A percentile compares a stretch with the other conserved stretches of the same genome.
Conservation (phyloP, 805 yeast genomes). For the Scheffersomyces amazonensis region DNA sequence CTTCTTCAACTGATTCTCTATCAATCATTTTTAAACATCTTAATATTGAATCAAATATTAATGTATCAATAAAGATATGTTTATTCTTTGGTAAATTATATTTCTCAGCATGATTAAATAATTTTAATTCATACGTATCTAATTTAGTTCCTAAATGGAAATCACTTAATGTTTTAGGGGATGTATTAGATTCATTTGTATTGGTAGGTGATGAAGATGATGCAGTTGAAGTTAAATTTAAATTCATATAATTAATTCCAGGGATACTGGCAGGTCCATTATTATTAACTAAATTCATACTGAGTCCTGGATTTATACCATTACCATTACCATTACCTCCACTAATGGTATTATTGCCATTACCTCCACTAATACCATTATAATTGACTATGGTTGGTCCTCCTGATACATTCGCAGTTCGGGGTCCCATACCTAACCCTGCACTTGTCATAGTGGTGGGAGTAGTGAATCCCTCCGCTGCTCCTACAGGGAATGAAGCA, state of each 20-base stretch:
- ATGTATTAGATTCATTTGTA: slow-evolving; percentile 19
- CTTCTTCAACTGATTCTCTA: slow-evolving; percentile 20
- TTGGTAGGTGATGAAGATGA: slow-evolving; percentile 32
- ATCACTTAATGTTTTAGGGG: slow-evolving; percentile 4
- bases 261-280: slow-evolving; percentile 1
- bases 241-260: slow-evolving; percentile 1
- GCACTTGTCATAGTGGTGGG: neutral
- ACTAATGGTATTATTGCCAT: neutral
- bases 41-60: slow-evolving; percentile 32
- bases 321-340: neutral
- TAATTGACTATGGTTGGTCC: neutral
- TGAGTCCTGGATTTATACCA: neutral
- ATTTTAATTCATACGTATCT: slow-evolving; percentile 10
- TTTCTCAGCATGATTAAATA: slow-evolving; percentile 17
- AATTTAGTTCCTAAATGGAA: neutral
- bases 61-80: slow-evolving; percentile 38
- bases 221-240: slow-evolving; percentile 17
- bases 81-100: slow-evolving; percentile 22
- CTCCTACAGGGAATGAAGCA: neutral
- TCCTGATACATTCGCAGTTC: neutral
- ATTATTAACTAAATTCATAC: neutral
- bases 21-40: slow-evolving; percentile 25
- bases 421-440: neutral
- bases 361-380: neutral
- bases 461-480: no score